A percentile compares a stretch with the other conserved stretches of the same genome.
phyloP scores from a whole-genome alignment of 306 rosid genomes.

The Begonia peltatifolia region DNA sequence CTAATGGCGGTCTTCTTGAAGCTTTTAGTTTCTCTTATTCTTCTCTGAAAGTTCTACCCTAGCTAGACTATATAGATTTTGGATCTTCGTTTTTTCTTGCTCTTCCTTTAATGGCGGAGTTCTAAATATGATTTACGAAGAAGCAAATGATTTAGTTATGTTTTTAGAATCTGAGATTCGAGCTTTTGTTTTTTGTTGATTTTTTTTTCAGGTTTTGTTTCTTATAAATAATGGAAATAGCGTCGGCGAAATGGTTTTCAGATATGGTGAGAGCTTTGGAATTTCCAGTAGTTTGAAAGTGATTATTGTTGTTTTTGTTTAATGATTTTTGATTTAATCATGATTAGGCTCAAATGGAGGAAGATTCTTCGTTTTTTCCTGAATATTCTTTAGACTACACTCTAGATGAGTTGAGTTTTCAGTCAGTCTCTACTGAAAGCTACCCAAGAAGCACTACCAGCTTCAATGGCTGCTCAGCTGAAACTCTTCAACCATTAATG shows the following conservation, averaged over 20 bases:
- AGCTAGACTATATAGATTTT: too few relatives aligned
- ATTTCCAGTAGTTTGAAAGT: too few relatives aligned
- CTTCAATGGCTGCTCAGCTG: not conserved
- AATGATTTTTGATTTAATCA: not conserved
- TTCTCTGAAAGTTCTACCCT: too few relatives aligned
- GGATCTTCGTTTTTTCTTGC: too few relatives aligned
- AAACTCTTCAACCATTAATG: not conserved
- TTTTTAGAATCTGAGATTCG: too few relatives aligned
- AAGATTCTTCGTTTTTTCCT: constrained; percentile 11
- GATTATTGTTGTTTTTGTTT: not conserved
- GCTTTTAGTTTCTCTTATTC: too few relatives aligned
- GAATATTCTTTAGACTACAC: constrained; percentile 21
- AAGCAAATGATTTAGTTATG: too few relatives aligned
- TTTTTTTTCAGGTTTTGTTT: too few relatives aligned
- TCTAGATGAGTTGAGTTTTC: constrained; percentile 25
- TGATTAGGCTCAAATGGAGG: constrained; percentile 19
- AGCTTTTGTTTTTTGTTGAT: too few relatives aligned
- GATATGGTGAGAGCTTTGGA: constrained; percentile 32
- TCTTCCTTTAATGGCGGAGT: too few relatives aligned
- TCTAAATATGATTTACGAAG: too few relatives aligned
- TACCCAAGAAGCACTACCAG: constrained; percentile 1
- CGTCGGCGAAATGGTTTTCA: constrained; percentile 31
- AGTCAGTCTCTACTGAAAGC: constrained; percentile 21
- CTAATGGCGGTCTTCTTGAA: not conserved
- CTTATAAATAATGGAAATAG: constrained; percentile 15